Evolutionary conservation across 495 filamentous ascomycete genomes (phyloP), one percentile per base, ranked within the genome.

Genomic region (Wilcoxina mikolae): DNA sequence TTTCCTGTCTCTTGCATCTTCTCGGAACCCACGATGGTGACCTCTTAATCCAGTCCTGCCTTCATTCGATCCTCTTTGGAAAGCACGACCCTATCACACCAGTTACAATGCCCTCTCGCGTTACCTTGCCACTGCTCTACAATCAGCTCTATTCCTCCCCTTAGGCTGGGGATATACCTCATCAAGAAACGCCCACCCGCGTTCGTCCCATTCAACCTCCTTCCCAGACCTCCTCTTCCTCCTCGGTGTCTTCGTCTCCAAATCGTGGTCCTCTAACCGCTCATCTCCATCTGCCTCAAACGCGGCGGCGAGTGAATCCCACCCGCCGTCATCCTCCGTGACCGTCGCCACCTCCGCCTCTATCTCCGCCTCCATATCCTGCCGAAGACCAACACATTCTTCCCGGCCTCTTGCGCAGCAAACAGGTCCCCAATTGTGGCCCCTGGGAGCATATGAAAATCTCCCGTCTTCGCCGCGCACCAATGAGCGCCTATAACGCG

Each of bases 41-140:
- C n/a, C n/a, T n/a, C n/a, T n/a, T n/a, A n/a, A n/a, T n/a, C n/a
- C n/a, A n/a, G n/a, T n/a, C n/a, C n/a, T n/a, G n/a, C n/a, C n/a
- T n/a, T n/a, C n/a, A n/a, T n/a, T n/a, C n/a, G n/a, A 25, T 63
- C 59, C 15, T 55, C 55, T 4, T n/a, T 35, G 1, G 55, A 50
- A 11, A 58, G 26, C 12, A 61, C 50, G 4, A 63, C 51, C 3
- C 39, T 29, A 49, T 62, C 29, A 41, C 60, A 63, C 60, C 60
- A 63, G 23, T 33, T 44, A 51, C 60, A 63, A 41, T 44, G 58
- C n/a, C 50, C 47, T 45, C 47, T 52, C 10, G 39, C 49, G 11
- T 41, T 3, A 11, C 31, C 28, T 20, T 52, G 28, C 49, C 49
- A 52, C 31, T 49, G 18, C 42, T 9, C 7, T 18, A n/a, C 17